Evolutionary conservation across 768 basidiomycete species (phyloP).

Genomic region (Mycena belliarum): DNA sequence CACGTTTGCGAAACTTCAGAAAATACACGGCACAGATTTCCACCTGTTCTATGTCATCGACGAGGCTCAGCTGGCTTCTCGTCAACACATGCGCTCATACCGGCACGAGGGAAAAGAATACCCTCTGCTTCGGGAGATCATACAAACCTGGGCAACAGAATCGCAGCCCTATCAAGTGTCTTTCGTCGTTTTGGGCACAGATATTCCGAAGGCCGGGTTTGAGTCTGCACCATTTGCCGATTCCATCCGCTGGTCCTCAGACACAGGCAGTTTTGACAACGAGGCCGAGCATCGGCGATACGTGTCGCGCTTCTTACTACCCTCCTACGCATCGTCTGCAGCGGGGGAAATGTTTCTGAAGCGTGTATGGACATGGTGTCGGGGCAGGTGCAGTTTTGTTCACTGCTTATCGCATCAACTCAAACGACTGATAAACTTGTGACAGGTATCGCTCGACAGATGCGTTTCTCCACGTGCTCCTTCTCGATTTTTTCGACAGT

Average conservation of each 20-base stretch:
- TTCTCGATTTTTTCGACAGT: neutral
- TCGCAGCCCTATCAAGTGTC: neutral
- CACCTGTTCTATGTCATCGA: slow-evolving; percentile 7
- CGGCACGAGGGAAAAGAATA: neutral
- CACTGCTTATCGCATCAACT: too few species aligned
- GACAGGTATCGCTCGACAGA: slow-evolving; percentile 18
- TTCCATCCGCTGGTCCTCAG: neutral
- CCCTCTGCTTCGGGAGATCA: neutral
- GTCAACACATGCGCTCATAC: neutral
- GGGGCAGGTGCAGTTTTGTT: slow-evolving; percentile 8
- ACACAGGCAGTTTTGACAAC: slow-evolving; percentile 10
- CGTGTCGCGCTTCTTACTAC: slow-evolving; percentile 2
- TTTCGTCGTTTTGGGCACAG: slow-evolving; percentile 11
- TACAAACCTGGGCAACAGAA: neutral
- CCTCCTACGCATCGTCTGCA: neutral
- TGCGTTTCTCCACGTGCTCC: neutral
- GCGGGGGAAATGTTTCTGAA: slow-evolving; percentile 5
- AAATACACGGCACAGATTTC: neutral
- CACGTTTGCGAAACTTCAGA: neutral
- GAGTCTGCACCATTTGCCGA: neutral
- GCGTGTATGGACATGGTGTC: slow-evolving; percentile 14
- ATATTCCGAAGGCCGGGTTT: slow-evolving; percentile 13
- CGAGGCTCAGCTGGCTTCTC: neutral
- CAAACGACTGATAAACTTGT: neutral
- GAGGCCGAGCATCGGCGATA: slow-evolving; percentile 2